A percentile compares a stretch with the other conserved stretches of the same genome.
Conservation (phyloP, 768 basidiomycete species). For the Wakefieldia striispora region DNA sequence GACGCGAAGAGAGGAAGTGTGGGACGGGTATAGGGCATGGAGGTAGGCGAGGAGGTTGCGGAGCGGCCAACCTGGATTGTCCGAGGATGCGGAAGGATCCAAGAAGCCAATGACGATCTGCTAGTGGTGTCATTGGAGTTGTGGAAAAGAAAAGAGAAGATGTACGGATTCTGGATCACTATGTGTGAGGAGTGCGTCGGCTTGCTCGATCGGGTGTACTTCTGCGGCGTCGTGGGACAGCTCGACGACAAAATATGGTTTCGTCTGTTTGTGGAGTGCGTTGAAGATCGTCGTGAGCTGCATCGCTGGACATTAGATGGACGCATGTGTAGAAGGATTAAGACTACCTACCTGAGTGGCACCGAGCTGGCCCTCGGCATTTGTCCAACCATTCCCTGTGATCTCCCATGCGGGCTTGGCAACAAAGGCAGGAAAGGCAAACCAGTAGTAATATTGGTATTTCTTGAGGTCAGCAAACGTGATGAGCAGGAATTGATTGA, state of each 20-base stretch:
- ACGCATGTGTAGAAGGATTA: neutral
- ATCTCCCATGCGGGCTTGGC: constrained; percentile 91
- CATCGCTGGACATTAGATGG: neutral
- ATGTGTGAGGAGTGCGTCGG: constrained; percentile 53
- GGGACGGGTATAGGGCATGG: constrained; percentile 51
- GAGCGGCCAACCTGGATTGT: constrained; percentile 88
- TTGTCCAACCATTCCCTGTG: constrained; percentile 54
- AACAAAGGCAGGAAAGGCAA: constrained; percentile 91
- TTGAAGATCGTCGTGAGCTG: constrained; percentile 55
- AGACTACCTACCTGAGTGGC: constrained; percentile 42
- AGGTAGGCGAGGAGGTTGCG: constrained; percentile 90
- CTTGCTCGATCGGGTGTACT: constrained; percentile 56
- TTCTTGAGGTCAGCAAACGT: constrained; percentile 98
- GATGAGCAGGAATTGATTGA: constrained; percentile 84
- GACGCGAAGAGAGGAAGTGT: constrained; percentile 52
- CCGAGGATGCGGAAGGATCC: constrained; percentile 79
- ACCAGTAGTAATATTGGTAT: constrained; percentile 98
- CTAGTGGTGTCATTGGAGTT: constrained; percentile 14
- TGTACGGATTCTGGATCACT: constrained; percentile 43
- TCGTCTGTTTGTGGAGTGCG: constrained; percentile 40
- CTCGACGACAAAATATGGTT: constrained; percentile 64
- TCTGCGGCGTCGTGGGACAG: constrained; percentile 35
- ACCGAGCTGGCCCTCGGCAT: constrained; percentile 45
- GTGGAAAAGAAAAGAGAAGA: neutral
- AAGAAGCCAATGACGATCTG: constrained; percentile 63